These are phyloP conservation scores for Chloris gayana DNA, from an alignment of 176 grass and related monocot genomes.

Conservation along the genomic window DNA sequence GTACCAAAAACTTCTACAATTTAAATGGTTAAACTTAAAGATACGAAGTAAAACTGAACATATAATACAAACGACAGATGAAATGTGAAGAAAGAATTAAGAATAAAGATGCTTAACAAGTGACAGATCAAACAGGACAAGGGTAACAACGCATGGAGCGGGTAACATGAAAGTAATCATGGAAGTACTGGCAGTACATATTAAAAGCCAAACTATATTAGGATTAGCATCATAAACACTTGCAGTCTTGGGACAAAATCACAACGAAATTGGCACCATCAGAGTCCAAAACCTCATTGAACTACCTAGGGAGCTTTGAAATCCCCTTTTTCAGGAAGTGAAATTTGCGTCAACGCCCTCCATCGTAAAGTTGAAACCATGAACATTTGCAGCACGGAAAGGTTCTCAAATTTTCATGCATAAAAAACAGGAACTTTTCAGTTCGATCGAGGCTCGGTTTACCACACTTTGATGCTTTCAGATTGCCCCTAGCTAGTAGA, in stretches of 20 bases:
- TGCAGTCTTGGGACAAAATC: slow-evolving; percentile 21
- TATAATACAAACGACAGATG: too few species aligned
- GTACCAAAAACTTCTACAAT: too few species aligned
- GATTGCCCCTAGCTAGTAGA: neutral
- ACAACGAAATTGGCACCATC: slow-evolving; percentile 33
- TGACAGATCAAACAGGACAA: slow-evolving; percentile 6
- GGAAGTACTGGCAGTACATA: neutral
- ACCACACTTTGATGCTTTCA: neutral
- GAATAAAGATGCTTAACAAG: slow-evolving; percentile 6
- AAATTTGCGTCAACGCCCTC: slow-evolving; percentile 48
- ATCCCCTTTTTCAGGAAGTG: neutral
- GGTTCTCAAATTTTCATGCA: neutral
- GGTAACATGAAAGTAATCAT: slow-evolving; percentile 1
- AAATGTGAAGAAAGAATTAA: neutral
- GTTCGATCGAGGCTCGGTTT: neutral
- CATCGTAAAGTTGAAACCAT: neutral
- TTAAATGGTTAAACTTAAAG: too few species aligned
- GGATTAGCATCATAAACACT: slow-evolving; percentile 49
- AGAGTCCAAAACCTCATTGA: slow-evolving; percentile 32
- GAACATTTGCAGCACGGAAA: neutral
- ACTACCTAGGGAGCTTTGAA: slow-evolving; percentile 38
- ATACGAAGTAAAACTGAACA: too few species aligned
- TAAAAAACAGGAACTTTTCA: neutral
- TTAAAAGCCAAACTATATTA: slow-evolving; percentile 50
- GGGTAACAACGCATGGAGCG: neutral